These are phyloP conservation scores for Cyclostephanos tholiformis DNA, from an alignment of 108 stramenopile genomes.

Conservation along the genomic window DNA sequence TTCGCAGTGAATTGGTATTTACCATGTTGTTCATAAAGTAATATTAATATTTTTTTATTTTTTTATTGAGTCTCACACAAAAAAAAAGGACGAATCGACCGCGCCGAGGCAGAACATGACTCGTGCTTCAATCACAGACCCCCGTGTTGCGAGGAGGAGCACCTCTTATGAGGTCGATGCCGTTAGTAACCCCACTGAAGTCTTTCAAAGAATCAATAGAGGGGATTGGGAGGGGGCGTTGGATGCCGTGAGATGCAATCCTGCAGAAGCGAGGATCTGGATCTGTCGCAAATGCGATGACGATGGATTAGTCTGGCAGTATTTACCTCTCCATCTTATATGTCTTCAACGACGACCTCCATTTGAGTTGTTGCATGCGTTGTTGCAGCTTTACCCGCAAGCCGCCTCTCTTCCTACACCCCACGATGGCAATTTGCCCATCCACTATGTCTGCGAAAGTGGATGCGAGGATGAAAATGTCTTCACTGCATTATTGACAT, in stretches of 20 bases:
- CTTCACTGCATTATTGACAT: constrained; percentile 33
- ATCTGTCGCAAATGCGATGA: constrained; percentile 27
- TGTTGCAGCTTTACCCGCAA: constrained; percentile 40
- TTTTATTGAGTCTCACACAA: too few relatives aligned
- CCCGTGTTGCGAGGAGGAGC: not conserved
- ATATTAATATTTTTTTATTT: too few relatives aligned
- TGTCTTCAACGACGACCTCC: constrained; percentile 55
- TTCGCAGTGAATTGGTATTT: too few relatives aligned
- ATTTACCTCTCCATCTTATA: constrained; percentile 54
- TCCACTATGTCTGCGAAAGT: constrained; percentile 51
- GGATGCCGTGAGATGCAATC: constrained; percentile 15
- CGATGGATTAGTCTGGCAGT: constrained; percentile 46
- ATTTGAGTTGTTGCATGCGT: constrained; percentile 27
- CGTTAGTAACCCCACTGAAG: constrained; percentile 47
- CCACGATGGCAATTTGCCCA: constrained; percentile 56
- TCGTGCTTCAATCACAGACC: not conserved
- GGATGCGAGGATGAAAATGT: constrained; percentile 50
- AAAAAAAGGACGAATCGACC: too few relatives aligned
- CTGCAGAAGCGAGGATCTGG: constrained; percentile 50
- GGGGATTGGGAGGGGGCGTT: constrained; percentile 50
- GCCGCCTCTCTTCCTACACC: constrained; percentile 44
- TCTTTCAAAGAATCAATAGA: constrained; percentile 55
- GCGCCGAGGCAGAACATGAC: too few relatives aligned
- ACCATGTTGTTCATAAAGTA: too few relatives aligned
- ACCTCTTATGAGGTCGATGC: constrained; percentile 45